These are phyloP conservation scores for Trametes meyenii DNA, from an alignment of 768 basidiomycete species.

Conservation along the genomic window DNA sequence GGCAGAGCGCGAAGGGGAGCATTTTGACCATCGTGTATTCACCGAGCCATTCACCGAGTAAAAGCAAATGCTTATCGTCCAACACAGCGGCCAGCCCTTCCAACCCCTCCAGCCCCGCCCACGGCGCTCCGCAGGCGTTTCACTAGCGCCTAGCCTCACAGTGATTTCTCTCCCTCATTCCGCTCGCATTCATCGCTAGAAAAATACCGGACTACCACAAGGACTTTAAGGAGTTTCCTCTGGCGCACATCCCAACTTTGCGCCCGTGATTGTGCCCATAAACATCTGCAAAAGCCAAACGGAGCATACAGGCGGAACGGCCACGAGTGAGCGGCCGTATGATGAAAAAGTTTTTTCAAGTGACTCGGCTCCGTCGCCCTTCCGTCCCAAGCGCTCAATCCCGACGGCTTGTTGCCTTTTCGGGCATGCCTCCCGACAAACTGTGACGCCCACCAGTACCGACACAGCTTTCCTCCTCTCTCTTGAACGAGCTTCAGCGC, in stretches of 20 bases:
- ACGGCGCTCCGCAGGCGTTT: conserved; percentile 26
- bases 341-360: conserved; percentile 34
- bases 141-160: background rate
- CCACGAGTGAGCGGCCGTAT: conserved; percentile 10
- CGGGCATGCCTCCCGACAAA: conserved; percentile 1
- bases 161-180: background rate
- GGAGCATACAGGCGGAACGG: conserved; percentile 4
- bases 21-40: conserved; percentile 31
- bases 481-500: too few species aligned
- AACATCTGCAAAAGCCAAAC: conserved; percentile 14
- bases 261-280: background rate
- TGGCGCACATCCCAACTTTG: background rate
- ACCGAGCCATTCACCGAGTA: conserved; percentile 44
- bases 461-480: background rate
- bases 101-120: conserved; percentile 13
- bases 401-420: conserved; percentile 19
- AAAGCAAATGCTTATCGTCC: conserved; percentile 33
- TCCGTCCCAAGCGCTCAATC: conserved; percentile 15
- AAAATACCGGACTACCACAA: background rate
- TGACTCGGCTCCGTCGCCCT: conserved; percentile 30
- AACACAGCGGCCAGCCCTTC: conserved; percentile 23
- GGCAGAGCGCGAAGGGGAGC: conserved; percentile 8
- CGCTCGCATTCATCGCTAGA: background rate
- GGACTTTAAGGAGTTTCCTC: background rate
- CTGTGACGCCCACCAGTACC: too few species aligned